Base-by-base conservation (phyloP, 2,329 filamentous ascomycete genomes). In the Camptophora hylomeconis region DNA sequence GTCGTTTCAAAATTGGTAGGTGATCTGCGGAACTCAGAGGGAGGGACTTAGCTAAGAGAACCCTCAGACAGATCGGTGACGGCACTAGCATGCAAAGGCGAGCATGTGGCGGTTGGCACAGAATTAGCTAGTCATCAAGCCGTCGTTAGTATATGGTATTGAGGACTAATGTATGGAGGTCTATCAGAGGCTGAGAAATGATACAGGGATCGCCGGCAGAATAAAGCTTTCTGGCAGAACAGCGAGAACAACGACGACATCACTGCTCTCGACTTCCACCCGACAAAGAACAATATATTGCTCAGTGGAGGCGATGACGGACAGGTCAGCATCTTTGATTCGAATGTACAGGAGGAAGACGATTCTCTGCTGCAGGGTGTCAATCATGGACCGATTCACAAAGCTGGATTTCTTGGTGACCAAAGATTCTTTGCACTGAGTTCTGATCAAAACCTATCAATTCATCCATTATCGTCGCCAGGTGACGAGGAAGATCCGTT, bases 281-380 rank as follows among this genome's bases (percentile, higher is more conserved):
- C 65, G 13, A 57, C 51, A 8, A 58, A 59, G n/a, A 58, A 58
- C 11, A 59, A 61, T 20, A 49, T 69, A 12, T 57, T 75, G 4
- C 58, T 76, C 2, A 72, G 69, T 7, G 69, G 67, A 20, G 71
- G 68, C 44, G 75, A 72, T 12, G 72, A 76, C 43, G 70, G 70
- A 3, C 58, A 75, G 1, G 59, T 75, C 36, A 73, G 72, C 38
- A 53, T 75, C 33, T 75, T 75, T 47, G 64, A 76, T 47, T 65
- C 63, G 14, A 59, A 57, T 14, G 58, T 71, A 22, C 43, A 50
- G 3, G 66, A 69, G 26, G 72, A 76, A 48, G 71, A 76, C 30
- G 72, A 76, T 28, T 69, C 70, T 2, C 51, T 75, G 17, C 57
- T 69, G 28, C 69, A 74, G 44, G 69, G 74, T 17, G 62, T 74